phyloP scores from a whole-genome alignment of 1,284 basidiomycete species.

The Ganoderma resinaceum region DNA sequence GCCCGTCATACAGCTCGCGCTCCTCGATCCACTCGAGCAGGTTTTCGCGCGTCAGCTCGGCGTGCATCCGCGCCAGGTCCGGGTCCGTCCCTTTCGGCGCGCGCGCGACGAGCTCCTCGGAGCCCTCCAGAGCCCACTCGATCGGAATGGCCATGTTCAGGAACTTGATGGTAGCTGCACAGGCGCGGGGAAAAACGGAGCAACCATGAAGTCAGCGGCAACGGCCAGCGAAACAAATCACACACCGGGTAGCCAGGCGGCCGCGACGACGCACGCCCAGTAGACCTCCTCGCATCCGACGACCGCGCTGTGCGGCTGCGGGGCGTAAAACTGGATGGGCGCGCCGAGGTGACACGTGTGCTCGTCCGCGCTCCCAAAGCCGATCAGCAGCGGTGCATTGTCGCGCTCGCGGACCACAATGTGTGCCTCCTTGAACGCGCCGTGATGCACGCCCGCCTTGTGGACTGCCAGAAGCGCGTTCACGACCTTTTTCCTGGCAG shows the following conservation, averaged over 20 bases:
- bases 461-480: slow-evolving; percentile 15
- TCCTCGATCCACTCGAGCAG: slow-evolving; percentile 25
- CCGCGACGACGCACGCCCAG: slow-evolving; percentile 18
- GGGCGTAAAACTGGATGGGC: slow-evolving; percentile 17
- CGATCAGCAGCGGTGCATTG: slow-evolving; percentile 17
- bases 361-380: slow-evolving; percentile 16
- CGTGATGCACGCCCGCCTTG: slow-evolving; percentile 16
- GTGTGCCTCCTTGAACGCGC: slow-evolving; percentile 17
- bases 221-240: slow-evolving; percentile 1
- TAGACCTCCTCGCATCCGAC: slow-evolving; percentile 20
- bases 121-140: slow-evolving; percentile 17
- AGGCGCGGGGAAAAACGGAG: not conserved
- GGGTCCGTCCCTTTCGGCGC: slow-evolving; percentile 23
- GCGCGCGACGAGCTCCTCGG: slow-evolving; percentile 13
- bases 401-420: slow-evolving; percentile 16
- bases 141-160: slow-evolving; percentile 15
- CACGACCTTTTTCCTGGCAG: slow-evolving; percentile 16
- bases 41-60: slow-evolving; percentile 22
- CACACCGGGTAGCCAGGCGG: slow-evolving; percentile 23
- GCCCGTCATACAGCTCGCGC: slow-evolving; percentile 24
- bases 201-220: slow-evolving; percentile 11
- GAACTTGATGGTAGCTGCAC: slow-evolving; percentile 21
- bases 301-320: slow-evolving; percentile 14
- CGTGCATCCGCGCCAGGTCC: slow-evolving; percentile 20
- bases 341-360: slow-evolving; percentile 15